Evolutionary conservation across 805 yeast species (phyloP).

Genomic region (Ogataea nitratoaversa): DNA sequence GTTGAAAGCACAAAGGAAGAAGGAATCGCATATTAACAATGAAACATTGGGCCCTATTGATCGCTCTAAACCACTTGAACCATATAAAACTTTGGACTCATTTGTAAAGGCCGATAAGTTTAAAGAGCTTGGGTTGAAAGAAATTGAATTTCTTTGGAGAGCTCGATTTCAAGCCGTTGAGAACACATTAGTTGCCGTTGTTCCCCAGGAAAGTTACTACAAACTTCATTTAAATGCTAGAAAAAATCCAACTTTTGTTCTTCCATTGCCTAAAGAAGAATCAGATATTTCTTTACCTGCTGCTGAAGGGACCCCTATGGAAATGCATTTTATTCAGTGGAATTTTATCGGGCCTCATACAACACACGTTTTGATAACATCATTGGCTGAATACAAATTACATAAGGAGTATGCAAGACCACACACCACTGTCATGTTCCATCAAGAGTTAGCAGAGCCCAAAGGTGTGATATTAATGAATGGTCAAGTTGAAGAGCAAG

Average conservation of each 20-base stretch:
- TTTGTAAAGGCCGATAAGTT: constrained; percentile 70
- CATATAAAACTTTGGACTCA: constrained; percentile 69
- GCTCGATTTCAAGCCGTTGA: constrained; percentile 70
- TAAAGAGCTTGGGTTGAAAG: constrained; percentile 48
- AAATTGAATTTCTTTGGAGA: constrained; percentile 82
- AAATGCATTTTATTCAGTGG: constrained; percentile 95
- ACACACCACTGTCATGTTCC: constrained; percentile 87
- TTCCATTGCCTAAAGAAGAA: constrained; percentile 75
- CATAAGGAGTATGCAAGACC: constrained; percentile 93
- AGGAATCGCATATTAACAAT: constrained; percentile 25
- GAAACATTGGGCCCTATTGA: constrained; percentile 31
- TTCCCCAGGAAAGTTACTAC: constrained; percentile 56
- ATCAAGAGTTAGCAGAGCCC: constrained; percentile 61
- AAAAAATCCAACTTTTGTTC: constrained; percentile 75
- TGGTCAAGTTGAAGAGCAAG: constrained; percentile 73
- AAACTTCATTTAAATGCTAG: constrained; percentile 62
- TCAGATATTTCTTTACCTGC: constrained; percentile 29
- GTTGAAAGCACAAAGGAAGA: constrained; percentile 10
- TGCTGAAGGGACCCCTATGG: constrained; percentile 40
- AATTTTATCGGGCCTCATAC: constrained; percentile 78
- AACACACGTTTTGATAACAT: constrained; percentile 84
- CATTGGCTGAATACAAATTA: constrained; percentile 85
- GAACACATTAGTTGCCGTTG: constrained; percentile 59
- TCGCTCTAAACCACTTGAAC: constrained; percentile 33
- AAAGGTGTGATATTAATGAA: constrained; percentile 78